phyloP scores from a whole-genome alignment of 2,329 filamentous ascomycete species.

The Pseudogymnoascus sp. region DNA sequence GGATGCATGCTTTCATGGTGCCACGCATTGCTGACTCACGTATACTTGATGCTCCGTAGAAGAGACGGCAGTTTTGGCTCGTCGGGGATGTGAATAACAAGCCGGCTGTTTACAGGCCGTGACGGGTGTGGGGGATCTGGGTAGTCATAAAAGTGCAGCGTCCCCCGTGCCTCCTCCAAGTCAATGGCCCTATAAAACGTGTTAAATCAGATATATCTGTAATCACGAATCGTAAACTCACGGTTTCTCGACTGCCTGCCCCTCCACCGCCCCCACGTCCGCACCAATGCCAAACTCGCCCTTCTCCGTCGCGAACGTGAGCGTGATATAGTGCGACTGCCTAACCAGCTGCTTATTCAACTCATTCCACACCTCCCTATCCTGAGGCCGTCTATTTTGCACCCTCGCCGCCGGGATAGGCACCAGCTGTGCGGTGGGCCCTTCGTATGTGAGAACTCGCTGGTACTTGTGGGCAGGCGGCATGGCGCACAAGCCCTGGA shows the following conservation, averaged over 20 bases:
- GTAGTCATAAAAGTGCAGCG: constrained; percentile 50
- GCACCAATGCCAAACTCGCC: constrained; percentile 38
- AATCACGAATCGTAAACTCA: neutral
- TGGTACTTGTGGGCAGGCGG: constrained; percentile 40
- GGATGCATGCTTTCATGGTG: neutral
- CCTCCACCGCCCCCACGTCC: constrained; percentile 18
- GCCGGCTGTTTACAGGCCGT: constrained; percentile 23
- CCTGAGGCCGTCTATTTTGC: constrained; percentile 13
- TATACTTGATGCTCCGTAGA: constrained; percentile 8
- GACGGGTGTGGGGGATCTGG: constrained; percentile 39
- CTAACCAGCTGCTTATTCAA: constrained; percentile 45
- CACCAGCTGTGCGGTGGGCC: constrained; percentile 33
- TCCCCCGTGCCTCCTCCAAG: constrained; percentile 37
- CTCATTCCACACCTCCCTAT: constrained; percentile 37
- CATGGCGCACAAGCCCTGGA: constrained; percentile 51
- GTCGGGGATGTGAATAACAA: constrained; percentile 22
- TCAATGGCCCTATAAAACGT: constrained; percentile 19
- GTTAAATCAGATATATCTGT: constrained; percentile 9
- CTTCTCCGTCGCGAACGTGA: constrained; percentile 44
- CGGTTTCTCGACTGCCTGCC: neutral
- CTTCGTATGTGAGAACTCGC: constrained; percentile 43
- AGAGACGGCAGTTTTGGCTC: constrained; percentile 13
- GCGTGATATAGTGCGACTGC: constrained; percentile 49
- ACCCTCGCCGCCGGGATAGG: constrained; percentile 17
- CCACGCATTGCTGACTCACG: neutral